Conservation (phyloP, 2,329 filamentous ascomycete genomes). For the Verticillium klebahnii region DNA sequence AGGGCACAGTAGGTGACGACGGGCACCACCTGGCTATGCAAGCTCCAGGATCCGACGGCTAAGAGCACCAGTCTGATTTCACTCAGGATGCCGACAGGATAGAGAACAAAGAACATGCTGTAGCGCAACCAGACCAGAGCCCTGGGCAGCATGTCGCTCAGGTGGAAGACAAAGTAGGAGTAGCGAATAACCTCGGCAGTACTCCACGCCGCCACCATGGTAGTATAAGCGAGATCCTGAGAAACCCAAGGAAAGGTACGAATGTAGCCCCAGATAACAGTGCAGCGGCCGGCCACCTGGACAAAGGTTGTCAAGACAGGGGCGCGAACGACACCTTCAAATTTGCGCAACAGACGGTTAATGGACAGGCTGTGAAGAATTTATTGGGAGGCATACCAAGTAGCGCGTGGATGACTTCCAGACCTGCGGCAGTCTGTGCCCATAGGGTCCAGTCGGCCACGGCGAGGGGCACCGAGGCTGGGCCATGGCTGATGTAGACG, state of each 20-base stretch:
- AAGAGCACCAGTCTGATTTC: conserved; percentile 78
- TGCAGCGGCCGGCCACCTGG: conserved; percentile 82
- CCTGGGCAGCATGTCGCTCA: conserved; percentile 57
- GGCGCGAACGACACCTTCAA: conserved; percentile 73
- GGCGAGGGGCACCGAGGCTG: conserved; percentile 53
- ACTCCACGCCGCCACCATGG: conserved; percentile 83
- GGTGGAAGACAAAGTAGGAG: conserved; percentile 76
- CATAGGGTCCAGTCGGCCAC: conserved; percentile 65
- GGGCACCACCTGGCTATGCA: conserved; percentile 43
- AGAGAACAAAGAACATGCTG: conserved; percentile 89
- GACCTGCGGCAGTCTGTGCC: conserved; percentile 76
- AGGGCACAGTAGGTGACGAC: conserved; percentile 62
- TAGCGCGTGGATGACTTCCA: conserved; percentile 81
- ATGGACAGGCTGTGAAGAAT: neutral
- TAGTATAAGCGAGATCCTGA: conserved; percentile 57
- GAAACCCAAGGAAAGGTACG: conserved; percentile 66
- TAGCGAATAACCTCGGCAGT: conserved; percentile 91
- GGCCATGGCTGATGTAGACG: conserved; percentile 47
- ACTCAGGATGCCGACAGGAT: conserved; percentile 84
- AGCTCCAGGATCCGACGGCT: conserved; percentile 55
- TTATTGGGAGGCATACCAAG: conserved; percentile 52
- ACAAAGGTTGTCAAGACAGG: conserved; percentile 80
- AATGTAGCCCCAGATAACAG: conserved; percentile 85
- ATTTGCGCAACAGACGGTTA: neutral
- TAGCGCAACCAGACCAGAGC: conserved; percentile 78